Evolutionary conservation across 257 asterid species (phyloP).

Genomic region (Solanum ossicruentum): DNA sequence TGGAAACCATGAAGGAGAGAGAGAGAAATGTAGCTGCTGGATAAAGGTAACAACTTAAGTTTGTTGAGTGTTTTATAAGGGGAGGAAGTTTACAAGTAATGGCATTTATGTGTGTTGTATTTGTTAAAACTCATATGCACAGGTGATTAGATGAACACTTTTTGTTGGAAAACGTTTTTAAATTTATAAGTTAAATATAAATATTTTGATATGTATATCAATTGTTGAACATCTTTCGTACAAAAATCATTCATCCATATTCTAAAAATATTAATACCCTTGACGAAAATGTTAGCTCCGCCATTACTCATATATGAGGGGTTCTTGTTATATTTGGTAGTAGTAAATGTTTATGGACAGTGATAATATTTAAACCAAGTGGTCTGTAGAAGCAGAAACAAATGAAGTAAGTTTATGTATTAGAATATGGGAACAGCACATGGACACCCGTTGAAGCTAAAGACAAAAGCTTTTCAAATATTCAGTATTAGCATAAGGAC

Average conservation of each 20-base stretch:
- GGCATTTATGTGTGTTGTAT: background rate
- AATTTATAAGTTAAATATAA: too few species aligned
- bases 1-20: slow-evolving; percentile 30
- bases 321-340: background rate
- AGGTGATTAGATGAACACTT: too few species aligned
- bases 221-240: too few species aligned
- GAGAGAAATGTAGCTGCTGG: background rate
- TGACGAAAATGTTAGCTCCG: too few species aligned
- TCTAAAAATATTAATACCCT: too few species aligned
- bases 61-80: slow-evolving; percentile 22
- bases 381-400: slow-evolving; percentile 57
- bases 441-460: slow-evolving; percentile 34
- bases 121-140: background rate
- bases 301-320: background rate
- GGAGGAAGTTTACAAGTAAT: background rate
- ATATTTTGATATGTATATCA: too few species aligned
- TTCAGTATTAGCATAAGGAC: background rate
- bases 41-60: slow-evolving; percentile 1
- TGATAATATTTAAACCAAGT: slow-evolving; percentile 29
- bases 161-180: too few species aligned
- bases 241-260: too few species aligned
- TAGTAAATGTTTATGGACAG: slow-evolving; percentile 21
- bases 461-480: slow-evolving; percentile 26
- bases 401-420: slow-evolving; percentile 14
- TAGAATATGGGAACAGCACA: slow-evolving; percentile 40